Evolutionary conservation across 345 rosid genomes (phyloP), one percentile per base, ranked within the genome.

Genomic region (Clarkia xantiana): DNA sequence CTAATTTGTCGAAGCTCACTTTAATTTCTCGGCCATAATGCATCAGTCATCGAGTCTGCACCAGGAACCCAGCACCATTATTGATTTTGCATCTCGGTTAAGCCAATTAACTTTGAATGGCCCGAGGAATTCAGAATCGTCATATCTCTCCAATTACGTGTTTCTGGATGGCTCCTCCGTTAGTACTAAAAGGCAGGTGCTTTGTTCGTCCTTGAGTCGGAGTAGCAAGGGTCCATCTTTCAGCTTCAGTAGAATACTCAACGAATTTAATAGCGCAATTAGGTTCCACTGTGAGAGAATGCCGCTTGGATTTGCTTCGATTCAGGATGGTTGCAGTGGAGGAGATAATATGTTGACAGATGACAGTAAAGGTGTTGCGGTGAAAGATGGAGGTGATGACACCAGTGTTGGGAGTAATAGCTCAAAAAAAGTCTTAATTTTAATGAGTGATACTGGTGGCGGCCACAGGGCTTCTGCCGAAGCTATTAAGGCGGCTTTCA

Each of bases 361-460:
- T 40, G 84, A 75, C 47, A 79, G 68, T 7, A 61, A 74, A 36
- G 72, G 69, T 51, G 83, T 67, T 67, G 68, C 68, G 61, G 73
- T 61, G 36, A 81, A 62, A 2, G 90, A 84, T 63, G 87, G 80
- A 1, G 63, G 64, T 76, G 76, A 75, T 16, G 67, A 71, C 69
- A 80, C 72, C 60, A 70, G 62, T 0, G 73, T 68, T 0, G 88
- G 42, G 71, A 58, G 64, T 29, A 78, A 67, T 59, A 46, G 56
- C 22, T 86, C 88, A 0, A 93, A 84, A 63, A 93, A 74, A 56
- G 91, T 93, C 50, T 61, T 93, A 67, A 87, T 93, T 72, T 72
- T 93, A 81, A 93, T 93, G 99, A 93, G 95, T 58, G 99, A 93
- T 52, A 93, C 99, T 11, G 99, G 99, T 18, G 99, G 99, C 9